phyloP scores from a whole-genome alignment of 371 early-diverging fungal genomes.

The Syncephalastrum monosporum region DNA sequence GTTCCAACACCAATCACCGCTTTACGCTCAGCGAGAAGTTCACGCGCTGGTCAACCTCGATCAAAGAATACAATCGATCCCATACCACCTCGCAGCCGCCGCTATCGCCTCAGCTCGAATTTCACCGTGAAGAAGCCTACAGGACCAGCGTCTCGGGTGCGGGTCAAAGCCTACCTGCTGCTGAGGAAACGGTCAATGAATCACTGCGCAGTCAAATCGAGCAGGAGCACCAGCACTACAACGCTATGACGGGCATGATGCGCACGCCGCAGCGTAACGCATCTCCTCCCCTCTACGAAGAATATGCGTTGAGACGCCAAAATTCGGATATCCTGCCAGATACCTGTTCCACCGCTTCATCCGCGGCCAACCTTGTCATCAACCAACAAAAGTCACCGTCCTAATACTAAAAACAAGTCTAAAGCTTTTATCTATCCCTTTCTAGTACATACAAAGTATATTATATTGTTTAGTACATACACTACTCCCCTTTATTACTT shows the following conservation, averaged over 20 bases:
- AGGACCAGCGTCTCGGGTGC: too few species aligned
- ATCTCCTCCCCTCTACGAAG: conserved; percentile 4
- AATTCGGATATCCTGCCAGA: conserved; percentile 2
- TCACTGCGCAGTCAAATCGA: conserved; percentile 16
- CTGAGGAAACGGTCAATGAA: too few species aligned
- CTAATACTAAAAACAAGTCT: not conserved
- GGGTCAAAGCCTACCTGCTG: too few species aligned
- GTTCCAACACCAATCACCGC: too few species aligned
- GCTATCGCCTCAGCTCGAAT: too few species aligned
- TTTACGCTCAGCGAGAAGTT: too few species aligned
- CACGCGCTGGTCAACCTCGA: too few species aligned
- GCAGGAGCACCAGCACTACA: conserved; percentile 29
- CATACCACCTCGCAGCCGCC: too few species aligned
- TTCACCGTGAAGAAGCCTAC: too few species aligned
- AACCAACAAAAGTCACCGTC: conserved; percentile 3
- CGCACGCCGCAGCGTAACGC: conserved; percentile 20
- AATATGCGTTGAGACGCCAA: conserved; percentile 4
- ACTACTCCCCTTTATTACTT: not conserved
- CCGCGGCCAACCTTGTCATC: conserved; percentile 10
- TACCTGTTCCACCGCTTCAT: conserved; percentile 6
- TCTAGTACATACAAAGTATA: not conserved
- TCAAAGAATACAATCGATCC: too few species aligned
- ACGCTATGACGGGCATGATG: conserved; percentile 22
- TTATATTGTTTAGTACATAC: conserved; percentile 2
- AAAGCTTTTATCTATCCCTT: not conserved